Conservation (phyloP, 2,329 filamentous ascomycete species). For the Sphaceloma murrayae region DNA sequence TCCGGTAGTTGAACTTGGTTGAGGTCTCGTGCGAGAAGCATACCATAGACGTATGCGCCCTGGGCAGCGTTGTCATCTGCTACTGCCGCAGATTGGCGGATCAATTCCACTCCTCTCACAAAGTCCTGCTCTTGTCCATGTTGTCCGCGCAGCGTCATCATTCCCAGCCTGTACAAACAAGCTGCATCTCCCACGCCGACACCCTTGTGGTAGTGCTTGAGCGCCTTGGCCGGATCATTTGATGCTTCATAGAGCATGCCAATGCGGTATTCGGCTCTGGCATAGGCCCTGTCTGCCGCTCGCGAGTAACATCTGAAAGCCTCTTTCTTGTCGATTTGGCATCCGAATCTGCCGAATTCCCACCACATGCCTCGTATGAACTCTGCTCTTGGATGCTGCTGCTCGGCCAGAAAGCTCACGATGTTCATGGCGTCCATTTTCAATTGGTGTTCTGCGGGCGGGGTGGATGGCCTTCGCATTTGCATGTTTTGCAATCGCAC, state of each 20-base stretch:
- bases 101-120: constrained; percentile 66
- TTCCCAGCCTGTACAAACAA: constrained; percentile 76
- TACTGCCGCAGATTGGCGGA: constrained; percentile 70
- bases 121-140: constrained; percentile 82
- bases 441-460: constrained; percentile 79
- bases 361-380: constrained; percentile 96
- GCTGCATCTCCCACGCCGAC: constrained; percentile 77
- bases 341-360: constrained; percentile 93
- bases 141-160: constrained; percentile 95
- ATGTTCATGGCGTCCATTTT: constrained; percentile 85
- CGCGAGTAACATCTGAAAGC: constrained; percentile 78
- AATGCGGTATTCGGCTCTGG: constrained; percentile 87
- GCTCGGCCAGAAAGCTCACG: constrained; percentile 77
- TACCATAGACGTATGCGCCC: constrained; percentile 79
- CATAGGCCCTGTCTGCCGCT: constrained; percentile 78
- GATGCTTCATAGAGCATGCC: constrained; percentile 97
- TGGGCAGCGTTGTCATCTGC: constrained; percentile 96
- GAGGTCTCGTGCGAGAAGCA: constrained; percentile 83
- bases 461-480: constrained; percentile 58
- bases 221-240: constrained; percentile 82
- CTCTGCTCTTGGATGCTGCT: constrained; percentile 84
- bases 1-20: constrained; percentile 82
- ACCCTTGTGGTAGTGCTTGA: constrained; percentile 80
- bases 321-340: constrained; percentile 85
- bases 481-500: constrained; percentile 51